Percentiles rank a stretch among this genome's conserved stretches.
Conservation (phyloP, 192 early-diverging fungal genomes). For the Linnemannia zychae region DNA sequence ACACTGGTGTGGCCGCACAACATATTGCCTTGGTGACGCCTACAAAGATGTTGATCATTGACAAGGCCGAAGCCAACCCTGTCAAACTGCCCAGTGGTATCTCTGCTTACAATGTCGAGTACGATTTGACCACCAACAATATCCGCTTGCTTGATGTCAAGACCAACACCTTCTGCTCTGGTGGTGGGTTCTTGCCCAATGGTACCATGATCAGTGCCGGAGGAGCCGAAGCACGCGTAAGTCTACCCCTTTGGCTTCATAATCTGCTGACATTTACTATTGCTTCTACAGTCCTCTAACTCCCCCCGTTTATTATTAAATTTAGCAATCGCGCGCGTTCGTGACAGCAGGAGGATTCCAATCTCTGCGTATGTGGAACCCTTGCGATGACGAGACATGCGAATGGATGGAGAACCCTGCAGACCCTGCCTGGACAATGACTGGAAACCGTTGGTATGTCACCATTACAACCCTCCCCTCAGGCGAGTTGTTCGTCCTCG, state of each 20-base stretch:
- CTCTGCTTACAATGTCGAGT: constrained; percentile 59
- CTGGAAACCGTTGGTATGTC: constrained; percentile 65
- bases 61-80: constrained; percentile 64
- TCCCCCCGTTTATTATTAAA: no score
- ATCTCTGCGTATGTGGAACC: constrained; percentile 60
- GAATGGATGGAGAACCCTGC: constrained; percentile 60
- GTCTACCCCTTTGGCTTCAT: constrained; percentile 2
- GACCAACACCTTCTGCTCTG: constrained; percentile 71
- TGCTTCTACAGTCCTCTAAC: no score
- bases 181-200: constrained; percentile 64
- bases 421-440: constrained; percentile 49
- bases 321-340: constrained; percentile 29
- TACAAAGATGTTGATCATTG: constrained; percentile 69
- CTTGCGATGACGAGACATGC: constrained; percentile 60
- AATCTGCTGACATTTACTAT: no score
- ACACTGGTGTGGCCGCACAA: constrained; percentile 66
- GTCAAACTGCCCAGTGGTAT: constrained; percentile 50
- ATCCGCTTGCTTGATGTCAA: constrained; percentile 56
- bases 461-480: constrained; percentile 57
- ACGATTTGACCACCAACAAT: constrained; percentile 59
- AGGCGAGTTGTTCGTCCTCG: constrained; percentile 67
- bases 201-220: constrained; percentile 65
- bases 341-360: constrained; percentile 51
- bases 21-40: constrained; percentile 56
- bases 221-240: constrained; percentile 61